Percentiles rank a stretch among this genome's conserved stretches.
phyloP scores from a whole-genome alignment of 73 alveolate genomes.

The Effrenium voratum region DNA sequence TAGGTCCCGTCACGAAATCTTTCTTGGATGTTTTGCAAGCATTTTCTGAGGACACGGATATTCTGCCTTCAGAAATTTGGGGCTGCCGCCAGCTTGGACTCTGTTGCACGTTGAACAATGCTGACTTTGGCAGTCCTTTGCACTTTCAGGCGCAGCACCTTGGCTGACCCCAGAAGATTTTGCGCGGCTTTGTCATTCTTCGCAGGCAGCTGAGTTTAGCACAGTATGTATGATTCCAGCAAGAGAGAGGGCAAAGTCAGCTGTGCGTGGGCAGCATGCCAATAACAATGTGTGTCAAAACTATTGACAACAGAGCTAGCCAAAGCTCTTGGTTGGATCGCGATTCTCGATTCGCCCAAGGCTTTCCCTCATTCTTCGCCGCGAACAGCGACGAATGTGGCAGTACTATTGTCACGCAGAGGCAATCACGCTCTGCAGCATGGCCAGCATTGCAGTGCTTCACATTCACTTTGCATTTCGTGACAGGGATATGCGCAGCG shows the following conservation, averaged over 20 bases:
- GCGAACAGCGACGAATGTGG: constrained; percentile 90
- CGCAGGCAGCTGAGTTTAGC: background rate
- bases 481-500: constrained; percentile 72
- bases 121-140: no score
- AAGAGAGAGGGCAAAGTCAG: no score
- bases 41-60: no score
- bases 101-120: no score
- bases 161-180: constrained; percentile 57
- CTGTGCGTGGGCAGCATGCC: background rate
- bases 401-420: constrained; percentile 69
- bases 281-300: no score
- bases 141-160: constrained; percentile 47
- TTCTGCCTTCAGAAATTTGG: no score
- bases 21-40: no score
- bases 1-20: no score
- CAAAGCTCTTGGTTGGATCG: no score
- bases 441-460: background rate
- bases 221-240: no score
- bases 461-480: background rate
- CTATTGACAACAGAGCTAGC: no score
- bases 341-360: background rate
- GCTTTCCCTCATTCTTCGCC: constrained; percentile 79
- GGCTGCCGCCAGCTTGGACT: no score
- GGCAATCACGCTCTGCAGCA: background rate
- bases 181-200: constrained; percentile 69